Evolutionary conservation across 2,329 filamentous ascomycete species (phyloP).

Genomic region (Colletotrichum limetticola): DNA sequence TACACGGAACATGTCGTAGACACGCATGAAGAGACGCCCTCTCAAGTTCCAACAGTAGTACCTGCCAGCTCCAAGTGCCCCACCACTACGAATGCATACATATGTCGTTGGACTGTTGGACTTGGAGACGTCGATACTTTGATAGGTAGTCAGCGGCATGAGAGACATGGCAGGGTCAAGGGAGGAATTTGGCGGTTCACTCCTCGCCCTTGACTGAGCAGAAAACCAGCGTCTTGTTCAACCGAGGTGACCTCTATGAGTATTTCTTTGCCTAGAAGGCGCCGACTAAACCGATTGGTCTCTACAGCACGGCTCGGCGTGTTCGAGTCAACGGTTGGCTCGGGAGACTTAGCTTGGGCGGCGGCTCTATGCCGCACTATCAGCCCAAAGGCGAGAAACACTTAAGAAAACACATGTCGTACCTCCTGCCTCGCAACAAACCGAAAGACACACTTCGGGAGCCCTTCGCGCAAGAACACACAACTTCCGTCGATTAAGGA

Average conservation of each 20-base stretch:
- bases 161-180: slow-evolving; percentile 24
- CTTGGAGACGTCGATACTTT: background rate
- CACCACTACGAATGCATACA: background rate
- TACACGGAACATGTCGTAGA: slow-evolving; percentile 26
- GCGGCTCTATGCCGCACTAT: slow-evolving; percentile 13
- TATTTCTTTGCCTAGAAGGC: background rate
- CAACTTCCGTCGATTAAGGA: background rate
- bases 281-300: slow-evolving; percentile 7
- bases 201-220: background rate
- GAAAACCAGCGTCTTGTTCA: slow-evolving; percentile 7
- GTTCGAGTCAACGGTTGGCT: slow-evolving; percentile 20
- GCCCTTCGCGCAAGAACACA: background rate
- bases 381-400: background rate
- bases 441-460: background rate
- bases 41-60: background rate
- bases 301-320: slow-evolving; percentile 7
- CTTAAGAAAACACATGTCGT: background rate
- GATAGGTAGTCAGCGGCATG: background rate
- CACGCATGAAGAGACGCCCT: slow-evolving; percentile 13
- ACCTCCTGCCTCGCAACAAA: background rate
- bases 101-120: background rate
- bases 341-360: slow-evolving; percentile 2
- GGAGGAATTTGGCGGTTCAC: background rate
- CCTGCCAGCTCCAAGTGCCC: background rate
- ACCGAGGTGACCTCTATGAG: slow-evolving; percentile 5